A percentile compares a stretch with the other conserved stretches of the same genome.
Conservation (phyloP, 2,329 filamentous ascomycete genomes). For the Fusarium guadeloupense region DNA sequence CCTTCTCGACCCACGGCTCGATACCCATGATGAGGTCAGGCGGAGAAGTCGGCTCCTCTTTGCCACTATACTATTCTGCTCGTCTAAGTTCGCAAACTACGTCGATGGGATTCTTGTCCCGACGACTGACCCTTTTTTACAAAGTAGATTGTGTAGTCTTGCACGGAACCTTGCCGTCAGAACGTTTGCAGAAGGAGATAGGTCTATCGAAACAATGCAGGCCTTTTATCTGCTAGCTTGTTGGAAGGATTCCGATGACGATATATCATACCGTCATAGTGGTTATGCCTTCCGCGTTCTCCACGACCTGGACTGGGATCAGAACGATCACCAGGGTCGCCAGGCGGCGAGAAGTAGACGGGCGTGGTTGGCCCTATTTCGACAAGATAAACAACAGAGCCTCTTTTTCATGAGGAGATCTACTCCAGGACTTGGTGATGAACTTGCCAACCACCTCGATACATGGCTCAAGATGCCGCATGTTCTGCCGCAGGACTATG, state of each 20-base stretch:
- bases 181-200: slow-evolving; percentile 17
- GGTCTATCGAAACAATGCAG: slow-evolving; percentile 29
- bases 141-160: slow-evolving; percentile 24
- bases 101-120: not conserved
- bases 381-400: slow-evolving; percentile 28
- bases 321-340: slow-evolving; percentile 2
- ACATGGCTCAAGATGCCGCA: slow-evolving; percentile 14
- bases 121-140: slow-evolving; percentile 9
- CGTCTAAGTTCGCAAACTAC: slow-evolving; percentile 16
- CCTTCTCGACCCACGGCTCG: slow-evolving; percentile 9
- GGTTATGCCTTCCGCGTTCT: slow-evolving; percentile 28
- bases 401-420: slow-evolving; percentile 27
- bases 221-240: slow-evolving; percentile 28
- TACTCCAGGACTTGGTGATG: not conserved
- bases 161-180: slow-evolving; percentile 21
- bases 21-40: slow-evolving; percentile 15
- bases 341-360: slow-evolving; percentile 4
- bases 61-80: slow-evolving; percentile 13
- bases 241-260: slow-evolving; percentile 31
- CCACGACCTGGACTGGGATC: slow-evolving; percentile 23
- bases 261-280: slow-evolving; percentile 32
- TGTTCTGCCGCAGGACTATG: slow-evolving; percentile 8
- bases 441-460: slow-evolving; percentile 10
- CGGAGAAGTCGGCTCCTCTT: slow-evolving; percentile 15
- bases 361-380: slow-evolving; percentile 21